Percentiles rank a stretch among this genome's conserved stretches.
phyloP scores from a whole-genome alignment of 352 stramenopile species.

The Phytophthora sp. region DNA sequence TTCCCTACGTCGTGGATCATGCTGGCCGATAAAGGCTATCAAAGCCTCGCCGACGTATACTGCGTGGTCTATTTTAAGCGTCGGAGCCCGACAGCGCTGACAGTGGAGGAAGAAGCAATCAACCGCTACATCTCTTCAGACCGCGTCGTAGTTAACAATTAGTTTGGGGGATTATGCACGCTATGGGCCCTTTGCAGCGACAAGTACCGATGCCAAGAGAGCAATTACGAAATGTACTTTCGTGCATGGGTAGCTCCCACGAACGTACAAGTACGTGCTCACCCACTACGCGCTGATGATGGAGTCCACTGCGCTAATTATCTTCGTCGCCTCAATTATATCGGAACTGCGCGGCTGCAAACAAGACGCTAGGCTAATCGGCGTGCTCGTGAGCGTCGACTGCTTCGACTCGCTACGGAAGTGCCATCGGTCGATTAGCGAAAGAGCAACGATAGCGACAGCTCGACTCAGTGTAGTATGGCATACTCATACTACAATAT shows the following conservation, averaged over 20 bases:
- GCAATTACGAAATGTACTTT: slow-evolving; percentile 14
- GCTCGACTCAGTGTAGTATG: too few relatives aligned
- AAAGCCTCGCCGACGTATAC: background rate
- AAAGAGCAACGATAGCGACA: too few relatives aligned
- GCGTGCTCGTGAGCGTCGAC: too few relatives aligned
- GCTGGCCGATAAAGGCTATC: background rate
- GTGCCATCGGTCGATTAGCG: too few relatives aligned
- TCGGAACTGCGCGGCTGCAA: too few relatives aligned
- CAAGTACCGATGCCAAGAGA: slow-evolving; percentile 4
- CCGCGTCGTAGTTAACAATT: background rate
- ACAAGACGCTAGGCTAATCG: too few relatives aligned
- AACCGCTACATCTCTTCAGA: background rate
- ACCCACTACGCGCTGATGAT: too few relatives aligned
- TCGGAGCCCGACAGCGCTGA: background rate
- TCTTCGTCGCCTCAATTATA: too few relatives aligned
- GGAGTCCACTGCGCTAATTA: too few relatives aligned
- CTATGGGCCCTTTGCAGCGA: background rate
- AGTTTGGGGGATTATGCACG: background rate
- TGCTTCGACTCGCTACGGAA: too few relatives aligned
- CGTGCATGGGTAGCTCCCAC: slow-evolving; percentile 9
- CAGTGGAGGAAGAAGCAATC: background rate
- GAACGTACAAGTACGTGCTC: slow-evolving; percentile 4
- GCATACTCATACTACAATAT: too few relatives aligned
- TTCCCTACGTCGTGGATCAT: background rate
- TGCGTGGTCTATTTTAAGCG: background rate